phyloP scores from a whole-genome alignment of 2,329 filamentous ascomycete genomes.

The Diaporthe sp. region DNA sequence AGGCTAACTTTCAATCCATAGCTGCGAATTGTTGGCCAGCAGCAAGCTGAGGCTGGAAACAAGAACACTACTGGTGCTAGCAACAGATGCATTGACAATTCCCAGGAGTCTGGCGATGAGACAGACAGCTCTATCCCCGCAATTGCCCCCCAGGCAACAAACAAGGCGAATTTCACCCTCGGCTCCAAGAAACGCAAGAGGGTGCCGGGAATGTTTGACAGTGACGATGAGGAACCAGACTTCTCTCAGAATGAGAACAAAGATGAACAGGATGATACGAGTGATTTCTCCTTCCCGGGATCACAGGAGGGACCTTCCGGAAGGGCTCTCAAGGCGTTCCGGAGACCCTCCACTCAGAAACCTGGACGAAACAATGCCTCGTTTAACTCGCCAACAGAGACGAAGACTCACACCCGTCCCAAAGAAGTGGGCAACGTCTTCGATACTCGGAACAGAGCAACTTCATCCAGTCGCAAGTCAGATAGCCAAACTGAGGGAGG shows the following conservation, averaged over 20 bases:
- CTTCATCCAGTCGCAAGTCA: not conserved
- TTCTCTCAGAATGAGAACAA: not conserved
- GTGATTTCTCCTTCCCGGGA: not conserved
- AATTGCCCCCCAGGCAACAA: not conserved
- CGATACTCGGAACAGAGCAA: not conserved
- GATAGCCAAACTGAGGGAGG: not conserved
- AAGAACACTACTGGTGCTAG: not conserved
- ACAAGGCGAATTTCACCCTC: not conserved
- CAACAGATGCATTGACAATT: not conserved
- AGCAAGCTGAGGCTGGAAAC: not conserved
- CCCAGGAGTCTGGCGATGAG: slow-evolving; percentile 9
- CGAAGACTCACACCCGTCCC: not conserved
- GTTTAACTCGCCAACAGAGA: not conserved
- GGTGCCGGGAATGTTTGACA: not conserved
- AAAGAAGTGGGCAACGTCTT: not conserved
- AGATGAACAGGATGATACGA: not conserved
- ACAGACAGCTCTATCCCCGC: slow-evolving; percentile 1
- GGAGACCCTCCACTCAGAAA: not conserved
- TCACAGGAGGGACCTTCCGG: not conserved
- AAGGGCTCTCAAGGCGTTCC: not conserved
- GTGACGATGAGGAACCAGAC: not conserved
- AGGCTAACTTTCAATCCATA: not conserved
- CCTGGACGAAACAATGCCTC: not conserved
- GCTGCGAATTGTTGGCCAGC: not conserved
- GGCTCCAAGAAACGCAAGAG: not conserved